Evolutionary conservation across 805 yeast species (phyloP).

Genomic region (Vanderwaltozyma polyspora): DNA sequence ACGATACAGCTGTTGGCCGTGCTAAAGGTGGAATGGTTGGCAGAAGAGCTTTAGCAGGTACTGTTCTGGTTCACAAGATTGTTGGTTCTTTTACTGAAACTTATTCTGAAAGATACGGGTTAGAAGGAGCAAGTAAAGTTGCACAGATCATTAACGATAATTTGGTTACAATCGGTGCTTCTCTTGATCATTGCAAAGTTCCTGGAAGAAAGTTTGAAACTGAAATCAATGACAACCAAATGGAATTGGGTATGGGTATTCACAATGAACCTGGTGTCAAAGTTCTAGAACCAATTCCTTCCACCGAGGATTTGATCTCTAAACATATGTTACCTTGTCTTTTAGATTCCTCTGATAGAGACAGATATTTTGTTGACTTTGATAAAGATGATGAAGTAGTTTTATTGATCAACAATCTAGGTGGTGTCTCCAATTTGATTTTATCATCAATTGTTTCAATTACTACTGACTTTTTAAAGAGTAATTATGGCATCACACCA

Average conservation of each 20-base stretch:
- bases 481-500: conserved; percentile 48
- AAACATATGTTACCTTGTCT: conserved; percentile 51
- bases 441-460: conserved; percentile 59
- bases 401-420: conserved; percentile 71
- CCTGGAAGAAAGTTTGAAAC: conserved; percentile 65
- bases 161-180: conserved; percentile 79
- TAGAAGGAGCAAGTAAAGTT: conserved; percentile 43
- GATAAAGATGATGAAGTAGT: conserved; percentile 52
- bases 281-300: conserved; percentile 46
- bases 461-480: conserved; percentile 41
- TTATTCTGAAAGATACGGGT: conserved; percentile 30
- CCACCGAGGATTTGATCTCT: conserved; percentile 47
- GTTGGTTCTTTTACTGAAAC: conserved; percentile 61
- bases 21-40: conserved; percentile 86
- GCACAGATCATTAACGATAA: conserved; percentile 54
- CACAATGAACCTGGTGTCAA: conserved; percentile 88
- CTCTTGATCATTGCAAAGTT: conserved; percentile 79
- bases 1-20: conserved; percentile 91
- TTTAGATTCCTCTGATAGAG: conserved; percentile 51
- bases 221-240: conserved; percentile 46
- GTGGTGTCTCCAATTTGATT: conserved; percentile 80
- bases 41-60: conserved; percentile 89
- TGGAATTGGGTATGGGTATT: conserved; percentile 91
- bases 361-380: conserved; percentile 73
- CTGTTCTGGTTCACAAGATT: conserved; percentile 74